Percentiles rank a stretch among this genome's conserved stretches.
Evolutionary conservation across 2,329 filamentous ascomycete genomes (phyloP).

Genomic region (Colletotrichum karsti): DNA sequence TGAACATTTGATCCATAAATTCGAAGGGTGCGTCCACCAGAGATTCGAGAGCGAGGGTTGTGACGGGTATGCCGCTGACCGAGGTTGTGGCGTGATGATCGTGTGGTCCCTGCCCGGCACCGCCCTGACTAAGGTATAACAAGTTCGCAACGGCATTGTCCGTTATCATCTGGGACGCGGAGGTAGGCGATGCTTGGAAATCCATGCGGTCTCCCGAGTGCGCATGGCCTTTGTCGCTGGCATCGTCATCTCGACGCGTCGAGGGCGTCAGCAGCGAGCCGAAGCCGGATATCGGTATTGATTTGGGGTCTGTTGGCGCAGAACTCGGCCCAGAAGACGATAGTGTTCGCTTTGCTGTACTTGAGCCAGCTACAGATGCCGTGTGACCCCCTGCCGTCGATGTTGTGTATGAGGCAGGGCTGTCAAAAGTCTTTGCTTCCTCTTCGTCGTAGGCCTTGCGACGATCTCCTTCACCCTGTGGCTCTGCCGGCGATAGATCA

Average conservation of each 20-base stretch:
- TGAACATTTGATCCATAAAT: conserved; percentile 37
- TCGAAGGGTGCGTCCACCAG: conserved; percentile 25
- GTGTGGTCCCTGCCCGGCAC: conserved; percentile 10
- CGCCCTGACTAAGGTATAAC: conserved; percentile 43
- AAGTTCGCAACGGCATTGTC: conserved; percentile 46
- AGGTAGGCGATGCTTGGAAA: conserved; percentile 28
- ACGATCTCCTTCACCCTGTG: neutral
- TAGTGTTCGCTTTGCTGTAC: neutral
- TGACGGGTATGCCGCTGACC: conserved; percentile 1
- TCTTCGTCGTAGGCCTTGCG: neutral
- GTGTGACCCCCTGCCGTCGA: conserved; percentile 12
- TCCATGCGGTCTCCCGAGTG: neutral
- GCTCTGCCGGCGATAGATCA: neutral
- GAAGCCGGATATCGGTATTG: neutral
- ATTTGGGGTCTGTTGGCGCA: neutral
- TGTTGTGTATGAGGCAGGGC: conserved; percentile 14
- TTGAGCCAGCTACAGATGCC: conserved; percentile 1
- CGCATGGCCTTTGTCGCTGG: neutral
- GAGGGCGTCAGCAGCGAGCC: neutral
- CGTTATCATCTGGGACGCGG: conserved; percentile 36
- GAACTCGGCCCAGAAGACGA: conserved; percentile 8
- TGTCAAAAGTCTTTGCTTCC: conserved; percentile 5
- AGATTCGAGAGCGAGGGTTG: conserved; percentile 18
- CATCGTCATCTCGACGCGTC: conserved; percentile 5
- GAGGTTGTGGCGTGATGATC: neutral